phyloP scores from a whole-genome alignment of 768 basidiomycete genomes.

The Thelephora ganbajun region DNA sequence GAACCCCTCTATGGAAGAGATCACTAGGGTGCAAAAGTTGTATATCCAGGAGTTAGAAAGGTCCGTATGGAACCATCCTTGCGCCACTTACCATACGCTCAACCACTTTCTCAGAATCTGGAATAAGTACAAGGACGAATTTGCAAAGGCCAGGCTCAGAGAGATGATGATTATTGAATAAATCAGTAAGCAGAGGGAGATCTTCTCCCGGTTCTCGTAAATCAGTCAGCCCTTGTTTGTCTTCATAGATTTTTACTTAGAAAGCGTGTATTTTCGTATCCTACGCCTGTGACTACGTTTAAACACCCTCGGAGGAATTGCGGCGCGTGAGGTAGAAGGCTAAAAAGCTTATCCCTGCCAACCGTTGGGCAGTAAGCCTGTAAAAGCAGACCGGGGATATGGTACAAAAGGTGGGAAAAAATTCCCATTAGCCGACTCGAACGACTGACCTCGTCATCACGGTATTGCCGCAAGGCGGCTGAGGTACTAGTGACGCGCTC shows the following conservation, averaged over 20 bases:
- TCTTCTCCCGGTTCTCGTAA: not conserved
- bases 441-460: conserved; percentile 51
- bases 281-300: too few species aligned
- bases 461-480: not conserved
- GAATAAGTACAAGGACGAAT: conserved; percentile 91
- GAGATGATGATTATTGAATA: conserved; percentile 72
- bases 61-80: conserved; percentile 27
- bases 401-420: conserved; percentile 17
- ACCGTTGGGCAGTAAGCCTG: too few species aligned
- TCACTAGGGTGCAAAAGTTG: conserved; percentile 62
- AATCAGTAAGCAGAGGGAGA: conserved; percentile 1
- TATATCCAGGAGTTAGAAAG: conserved; percentile 91
- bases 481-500: conserved; percentile 35
- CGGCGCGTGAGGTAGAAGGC: too few species aligned
- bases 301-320: too few species aligned
- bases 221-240: too few species aligned
- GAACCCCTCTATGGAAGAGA: conserved; percentile 69
- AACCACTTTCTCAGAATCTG: conserved; percentile 51
- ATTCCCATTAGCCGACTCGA: conserved; percentile 29
- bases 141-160: conserved; percentile 67
- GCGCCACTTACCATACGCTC: too few species aligned
- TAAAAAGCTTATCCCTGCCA: too few species aligned
- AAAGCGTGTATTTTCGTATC: too few species aligned
- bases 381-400: too few species aligned
- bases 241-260: too few species aligned